phyloP scores from a whole-genome alignment of 768 basidiomycete species.

The Leucocoprinus leucothites region DNA sequence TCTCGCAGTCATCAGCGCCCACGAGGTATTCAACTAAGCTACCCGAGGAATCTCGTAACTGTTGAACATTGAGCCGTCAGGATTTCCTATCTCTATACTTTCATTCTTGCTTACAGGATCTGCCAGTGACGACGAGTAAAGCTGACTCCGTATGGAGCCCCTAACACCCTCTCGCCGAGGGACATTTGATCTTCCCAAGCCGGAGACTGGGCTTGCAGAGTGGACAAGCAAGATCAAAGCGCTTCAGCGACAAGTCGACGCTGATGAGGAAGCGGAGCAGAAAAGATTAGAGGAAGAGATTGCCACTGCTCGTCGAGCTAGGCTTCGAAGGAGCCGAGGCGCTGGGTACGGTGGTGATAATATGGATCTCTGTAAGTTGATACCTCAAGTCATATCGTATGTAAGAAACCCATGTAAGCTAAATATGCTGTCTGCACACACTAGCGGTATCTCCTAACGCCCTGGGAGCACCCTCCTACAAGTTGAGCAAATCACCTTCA shows the following conservation, averaged over 20 bases:
- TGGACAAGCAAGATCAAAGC: slow-evolving; percentile 82
- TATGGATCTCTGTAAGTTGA: slow-evolving; percentile 47
- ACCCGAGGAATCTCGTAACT: too few relatives aligned
- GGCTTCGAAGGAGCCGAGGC: slow-evolving; percentile 45
- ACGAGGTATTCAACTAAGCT: too few relatives aligned
- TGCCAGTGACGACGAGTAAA: neutral
- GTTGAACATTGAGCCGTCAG: too few relatives aligned
- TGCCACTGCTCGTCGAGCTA: slow-evolving; percentile 47
- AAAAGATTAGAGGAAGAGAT: slow-evolving; percentile 65
- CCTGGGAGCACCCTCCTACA: neutral
- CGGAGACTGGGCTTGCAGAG: slow-evolving; percentile 70
- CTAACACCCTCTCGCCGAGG: slow-evolving; percentile 19
- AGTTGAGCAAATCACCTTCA: slow-evolving; percentile 12
- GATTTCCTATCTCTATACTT: too few relatives aligned
- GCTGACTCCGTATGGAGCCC: slow-evolving; percentile 4
- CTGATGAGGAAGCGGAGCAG: slow-evolving; percentile 77
- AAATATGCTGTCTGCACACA: neutral
- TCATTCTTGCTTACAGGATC: neutral
- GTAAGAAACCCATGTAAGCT: neutral
- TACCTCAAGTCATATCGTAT: neutral
- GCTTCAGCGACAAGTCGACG: slow-evolving; percentile 77
- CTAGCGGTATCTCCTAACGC: slow-evolving; percentile 4
- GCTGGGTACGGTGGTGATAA: slow-evolving; percentile 34
- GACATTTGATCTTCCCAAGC: slow-evolving; percentile 41
- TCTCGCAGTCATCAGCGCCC: too few relatives aligned